phyloP scores from a whole-genome alignment of 495 filamentous ascomycete species.

The Xylaria nigripes region DNA sequence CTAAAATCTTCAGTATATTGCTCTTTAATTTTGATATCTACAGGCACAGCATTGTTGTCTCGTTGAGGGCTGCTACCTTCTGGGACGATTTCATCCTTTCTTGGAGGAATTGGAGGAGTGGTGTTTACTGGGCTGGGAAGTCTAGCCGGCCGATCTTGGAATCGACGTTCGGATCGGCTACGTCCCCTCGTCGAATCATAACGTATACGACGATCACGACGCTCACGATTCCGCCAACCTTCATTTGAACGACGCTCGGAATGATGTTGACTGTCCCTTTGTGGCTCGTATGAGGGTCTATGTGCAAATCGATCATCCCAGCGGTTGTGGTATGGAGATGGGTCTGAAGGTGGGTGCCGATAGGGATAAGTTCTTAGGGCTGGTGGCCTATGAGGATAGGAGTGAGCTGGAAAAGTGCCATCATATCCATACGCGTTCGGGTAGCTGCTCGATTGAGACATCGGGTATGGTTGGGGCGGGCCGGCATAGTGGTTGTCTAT shows the following conservation, averaged over 20 bases:
- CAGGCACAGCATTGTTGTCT: not conserved
- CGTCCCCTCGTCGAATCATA: constrained; percentile 6
- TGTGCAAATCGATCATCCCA: constrained; percentile 16
- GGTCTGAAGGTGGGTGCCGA: constrained; percentile 13
- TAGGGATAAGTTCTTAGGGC: constrained; percentile 12
- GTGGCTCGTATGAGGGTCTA: constrained; percentile 12
- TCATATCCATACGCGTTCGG: constrained; percentile 5
- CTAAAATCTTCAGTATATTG: constrained; percentile 21
- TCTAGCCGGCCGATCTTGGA: not conserved
- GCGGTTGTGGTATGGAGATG: constrained; percentile 9
- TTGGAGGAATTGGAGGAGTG: not conserved
- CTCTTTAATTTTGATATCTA: not conserved
- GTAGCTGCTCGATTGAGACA: not conserved
- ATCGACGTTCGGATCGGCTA: constrained; percentile 5
- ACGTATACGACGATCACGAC: constrained; percentile 12
- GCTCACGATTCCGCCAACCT: constrained; percentile 15
- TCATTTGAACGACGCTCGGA: not conserved
- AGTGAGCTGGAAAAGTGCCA: not conserved
- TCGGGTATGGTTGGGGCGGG: not conserved
- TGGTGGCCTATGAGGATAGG: constrained; percentile 13
- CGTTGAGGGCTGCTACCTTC: not conserved
- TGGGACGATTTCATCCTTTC: not conserved
- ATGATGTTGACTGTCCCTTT: not conserved
- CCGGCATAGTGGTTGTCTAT: constrained; percentile 3
- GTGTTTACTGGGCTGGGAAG: not conserved